A percentile compares a stretch with the other conserved stretches of the same genome.
Conservation (phyloP, 176 grass and related monocot species). For the Pontederia paniculata region DNA sequence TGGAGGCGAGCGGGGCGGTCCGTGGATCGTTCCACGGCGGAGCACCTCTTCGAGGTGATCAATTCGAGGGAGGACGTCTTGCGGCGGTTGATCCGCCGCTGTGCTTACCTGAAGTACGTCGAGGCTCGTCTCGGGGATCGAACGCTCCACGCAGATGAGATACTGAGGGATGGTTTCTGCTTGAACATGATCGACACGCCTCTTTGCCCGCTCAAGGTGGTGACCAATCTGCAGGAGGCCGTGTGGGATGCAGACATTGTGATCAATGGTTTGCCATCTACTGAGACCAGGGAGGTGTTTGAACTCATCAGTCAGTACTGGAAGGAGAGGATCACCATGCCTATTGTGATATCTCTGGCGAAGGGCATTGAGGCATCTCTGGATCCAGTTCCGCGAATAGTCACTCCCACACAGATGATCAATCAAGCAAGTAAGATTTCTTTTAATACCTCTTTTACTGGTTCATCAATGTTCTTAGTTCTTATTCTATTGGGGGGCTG, state of each 20-base stretch:
- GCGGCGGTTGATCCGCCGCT: slow-evolving; percentile 57
- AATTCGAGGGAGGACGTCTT: slow-evolving; percentile 90
- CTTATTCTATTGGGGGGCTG: no score
- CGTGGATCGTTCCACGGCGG: slow-evolving; percentile 74
- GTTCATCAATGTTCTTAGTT: no score
- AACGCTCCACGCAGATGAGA: slow-evolving; percentile 83
- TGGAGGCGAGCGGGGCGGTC: slow-evolving; percentile 70
- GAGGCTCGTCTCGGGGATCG: slow-evolving; percentile 80
- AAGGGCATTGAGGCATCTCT: slow-evolving; percentile 88
- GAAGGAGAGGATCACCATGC: slow-evolving; percentile 70
- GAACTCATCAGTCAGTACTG: slow-evolving; percentile 74
- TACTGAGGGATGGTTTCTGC: slow-evolving; percentile 86
- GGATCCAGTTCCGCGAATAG: slow-evolving; percentile 75
- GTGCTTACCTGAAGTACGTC: slow-evolving; percentile 93
- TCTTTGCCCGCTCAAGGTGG: slow-evolving; percentile 88
- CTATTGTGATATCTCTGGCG: slow-evolving; percentile 73
- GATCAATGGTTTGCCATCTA: slow-evolving; percentile 82
- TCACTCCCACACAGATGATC: slow-evolving; percentile 97
- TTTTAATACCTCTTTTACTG: slow-evolving; percentile 1
- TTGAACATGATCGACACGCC: slow-evolving; percentile 98
- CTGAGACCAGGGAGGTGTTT: slow-evolving; percentile 83
- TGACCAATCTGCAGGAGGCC: slow-evolving; percentile 95
- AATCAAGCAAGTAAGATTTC: slow-evolving; percentile 61
- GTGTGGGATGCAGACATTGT: slow-evolving; percentile 98
- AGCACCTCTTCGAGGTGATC: slow-evolving; percentile 87